Evolutionary conservation across 2,329 filamentous ascomycete genomes (phyloP).

Genomic region (Mycosphaerella arachidis): DNA sequence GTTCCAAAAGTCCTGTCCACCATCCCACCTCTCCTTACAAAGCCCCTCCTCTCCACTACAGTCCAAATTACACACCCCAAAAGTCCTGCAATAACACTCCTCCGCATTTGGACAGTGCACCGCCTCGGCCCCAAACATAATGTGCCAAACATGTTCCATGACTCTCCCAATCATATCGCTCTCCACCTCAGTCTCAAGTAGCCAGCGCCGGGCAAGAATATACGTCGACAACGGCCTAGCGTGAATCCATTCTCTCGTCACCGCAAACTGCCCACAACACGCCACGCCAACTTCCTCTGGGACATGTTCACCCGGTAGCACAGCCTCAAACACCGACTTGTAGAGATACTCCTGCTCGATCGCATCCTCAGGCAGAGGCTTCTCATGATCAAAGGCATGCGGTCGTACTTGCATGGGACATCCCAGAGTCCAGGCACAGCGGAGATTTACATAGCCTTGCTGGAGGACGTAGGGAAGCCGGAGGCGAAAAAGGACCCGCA

Average conservation of each 20-base stretch:
- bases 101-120: too few relatives aligned
- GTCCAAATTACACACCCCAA: too few relatives aligned
- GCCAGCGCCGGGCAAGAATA: constrained; percentile 46
- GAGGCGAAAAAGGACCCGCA: constrained; percentile 47
- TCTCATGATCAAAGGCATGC: constrained; percentile 4
- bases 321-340: constrained; percentile 45
- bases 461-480: constrained; percentile 46
- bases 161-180: constrained; percentile 52
- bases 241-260: constrained; percentile 29
- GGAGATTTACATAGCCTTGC: constrained; percentile 52
- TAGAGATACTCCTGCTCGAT: constrained; percentile 40
- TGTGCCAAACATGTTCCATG: constrained; percentile 56
- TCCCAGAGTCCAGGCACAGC: constrained; percentile 50
- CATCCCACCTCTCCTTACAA: too few relatives aligned
- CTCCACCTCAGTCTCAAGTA: constrained; percentile 43
- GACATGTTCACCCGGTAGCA: constrained; percentile 42
- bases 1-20: too few relatives aligned
- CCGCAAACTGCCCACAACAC: constrained; percentile 55
- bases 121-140: constrained; percentile 33
- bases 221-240: constrained; percentile 39
- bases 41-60: too few relatives aligned
- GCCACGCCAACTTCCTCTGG: constrained; percentile 47
- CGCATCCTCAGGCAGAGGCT: constrained; percentile 21
- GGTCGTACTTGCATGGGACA: constrained; percentile 41
- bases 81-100: too few relatives aligned